Evolutionary conservation across 2,329 filamentous ascomycete species (phyloP).

Genomic region (Penicillium sp.): DNA sequence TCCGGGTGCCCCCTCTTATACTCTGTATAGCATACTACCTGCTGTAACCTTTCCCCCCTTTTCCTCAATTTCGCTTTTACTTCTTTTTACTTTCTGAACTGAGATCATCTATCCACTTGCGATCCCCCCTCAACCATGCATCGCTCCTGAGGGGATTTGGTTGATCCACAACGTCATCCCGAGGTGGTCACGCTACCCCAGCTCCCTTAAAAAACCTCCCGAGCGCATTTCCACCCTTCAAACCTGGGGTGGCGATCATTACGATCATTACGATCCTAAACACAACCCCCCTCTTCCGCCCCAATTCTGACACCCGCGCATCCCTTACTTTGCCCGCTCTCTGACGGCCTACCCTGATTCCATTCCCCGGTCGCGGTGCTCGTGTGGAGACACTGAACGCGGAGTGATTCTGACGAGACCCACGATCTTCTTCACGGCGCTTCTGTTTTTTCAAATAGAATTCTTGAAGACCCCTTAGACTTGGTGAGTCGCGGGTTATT

Average conservation of each 20-base stretch:
- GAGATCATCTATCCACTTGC: constrained; percentile 2
- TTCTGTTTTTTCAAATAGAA: constrained; percentile 20
- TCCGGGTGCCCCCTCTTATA: constrained; percentile 13
- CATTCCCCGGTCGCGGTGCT: constrained; percentile 8
- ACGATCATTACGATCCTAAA: neutral
- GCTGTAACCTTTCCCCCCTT: constrained; percentile 14
- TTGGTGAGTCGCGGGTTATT: constrained; percentile 28
- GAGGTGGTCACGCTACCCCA: constrained; percentile 32
- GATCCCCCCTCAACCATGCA: constrained; percentile 19
- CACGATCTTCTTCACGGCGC: constrained; percentile 18
- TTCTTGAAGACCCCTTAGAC: constrained; percentile 27
- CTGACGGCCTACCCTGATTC: neutral
- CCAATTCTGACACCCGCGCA: neutral
- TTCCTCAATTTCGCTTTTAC: neutral
- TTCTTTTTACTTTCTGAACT: neutral
- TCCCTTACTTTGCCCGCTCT: neutral
- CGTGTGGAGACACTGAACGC: neutral
- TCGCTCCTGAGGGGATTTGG: constrained; percentile 28
- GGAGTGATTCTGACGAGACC: constrained; percentile 24
- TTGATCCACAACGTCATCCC: constrained; percentile 33
- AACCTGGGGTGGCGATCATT: constrained; percentile 7
- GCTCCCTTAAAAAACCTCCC: constrained; percentile 3
- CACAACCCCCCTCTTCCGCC: neutral
- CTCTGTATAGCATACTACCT: neutral
- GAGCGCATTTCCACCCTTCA: constrained; percentile 18